Evolutionary conservation across 1,284 basidiomycete species (phyloP).

Genomic region (Malassezia psittaci): DNA sequence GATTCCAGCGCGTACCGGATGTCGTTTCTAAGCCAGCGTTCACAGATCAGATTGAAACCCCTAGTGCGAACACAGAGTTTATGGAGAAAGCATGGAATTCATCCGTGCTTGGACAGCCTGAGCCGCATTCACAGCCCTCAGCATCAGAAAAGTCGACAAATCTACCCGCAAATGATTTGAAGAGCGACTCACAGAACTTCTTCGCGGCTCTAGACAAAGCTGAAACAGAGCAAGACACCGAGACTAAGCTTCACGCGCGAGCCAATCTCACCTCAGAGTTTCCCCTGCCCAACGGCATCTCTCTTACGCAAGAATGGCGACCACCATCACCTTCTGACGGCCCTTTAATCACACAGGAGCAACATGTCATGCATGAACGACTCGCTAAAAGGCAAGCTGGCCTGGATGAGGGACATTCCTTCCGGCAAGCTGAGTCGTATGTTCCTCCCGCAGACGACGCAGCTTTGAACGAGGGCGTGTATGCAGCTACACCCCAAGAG

Average conservation of each 20-base stretch:
- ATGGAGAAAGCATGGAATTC: constrained; percentile 14
- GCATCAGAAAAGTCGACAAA: not conserved
- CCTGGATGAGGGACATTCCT: constrained; percentile 4
- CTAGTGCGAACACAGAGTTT: not conserved
- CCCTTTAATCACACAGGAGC: constrained; percentile 1
- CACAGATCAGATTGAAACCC: not conserved
- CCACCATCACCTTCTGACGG: constrained; percentile 12
- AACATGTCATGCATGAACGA: constrained; percentile 13
- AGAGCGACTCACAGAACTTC: not conserved
- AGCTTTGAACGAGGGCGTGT: constrained; percentile 14
- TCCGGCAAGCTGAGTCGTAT: constrained; percentile 3
- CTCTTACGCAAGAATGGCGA: constrained; percentile 3
- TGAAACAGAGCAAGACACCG: not conserved
- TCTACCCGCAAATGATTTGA: not conserved
- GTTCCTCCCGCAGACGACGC: constrained; percentile 12
- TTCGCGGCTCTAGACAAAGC: constrained; percentile 5
- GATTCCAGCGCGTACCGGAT: not conserved
- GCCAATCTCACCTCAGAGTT: too few species aligned
- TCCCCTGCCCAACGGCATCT: not conserved
- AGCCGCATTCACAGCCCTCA: not conserved
- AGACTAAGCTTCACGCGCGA: not conserved
- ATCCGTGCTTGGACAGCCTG: not conserved
- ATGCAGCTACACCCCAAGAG: constrained; percentile 7
- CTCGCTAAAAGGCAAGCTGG: constrained; percentile 9
- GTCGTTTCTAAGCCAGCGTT: not conserved